Evolutionary conservation across 192 early-diverging fungal species (phyloP).

Genomic region (Globomyces pollinis-pini): DNA sequence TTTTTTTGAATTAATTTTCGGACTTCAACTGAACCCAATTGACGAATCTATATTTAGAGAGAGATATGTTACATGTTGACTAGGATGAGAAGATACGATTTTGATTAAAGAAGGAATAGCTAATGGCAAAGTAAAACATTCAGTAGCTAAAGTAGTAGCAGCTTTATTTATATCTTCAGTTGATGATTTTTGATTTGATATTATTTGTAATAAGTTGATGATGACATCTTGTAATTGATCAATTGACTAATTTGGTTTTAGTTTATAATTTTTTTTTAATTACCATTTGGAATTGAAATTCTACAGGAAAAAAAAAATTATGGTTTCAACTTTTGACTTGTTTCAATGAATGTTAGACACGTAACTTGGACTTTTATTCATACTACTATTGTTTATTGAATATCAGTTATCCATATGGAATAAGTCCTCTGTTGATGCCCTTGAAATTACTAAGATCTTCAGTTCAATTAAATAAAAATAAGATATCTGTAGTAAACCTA

Average conservation of each 20-base stretch:
- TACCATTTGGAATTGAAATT: too few species aligned
- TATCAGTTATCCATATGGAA: too few species aligned
- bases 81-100: neutral
- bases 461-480: too few species aligned
- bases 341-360: too few species aligned
- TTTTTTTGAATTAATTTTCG: conserved; percentile 67
- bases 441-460: too few species aligned
- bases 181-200: neutral
- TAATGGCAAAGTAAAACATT: neutral
- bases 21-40: conserved; percentile 83
- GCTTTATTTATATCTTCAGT: conserved; percentile 1
- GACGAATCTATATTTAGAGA: conserved; percentile 53
- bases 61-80: neutral
- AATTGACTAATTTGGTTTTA: neutral
- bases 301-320: too few species aligned
- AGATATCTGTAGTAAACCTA: too few species aligned
- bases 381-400: too few species aligned
- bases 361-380: too few species aligned
- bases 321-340: too few species aligned
- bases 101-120: conserved; percentile 1
- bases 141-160: neutral
- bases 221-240: neutral
- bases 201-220: neutral
- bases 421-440: too few species aligned
- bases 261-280: neutral